Percentiles rank a stretch among this genome's conserved stretches.
These are phyloP conservation scores for Triangularia verruculosa DNA, from an alignment of 2,329 filamentous ascomycete genomes.

Conservation along the genomic window DNA sequence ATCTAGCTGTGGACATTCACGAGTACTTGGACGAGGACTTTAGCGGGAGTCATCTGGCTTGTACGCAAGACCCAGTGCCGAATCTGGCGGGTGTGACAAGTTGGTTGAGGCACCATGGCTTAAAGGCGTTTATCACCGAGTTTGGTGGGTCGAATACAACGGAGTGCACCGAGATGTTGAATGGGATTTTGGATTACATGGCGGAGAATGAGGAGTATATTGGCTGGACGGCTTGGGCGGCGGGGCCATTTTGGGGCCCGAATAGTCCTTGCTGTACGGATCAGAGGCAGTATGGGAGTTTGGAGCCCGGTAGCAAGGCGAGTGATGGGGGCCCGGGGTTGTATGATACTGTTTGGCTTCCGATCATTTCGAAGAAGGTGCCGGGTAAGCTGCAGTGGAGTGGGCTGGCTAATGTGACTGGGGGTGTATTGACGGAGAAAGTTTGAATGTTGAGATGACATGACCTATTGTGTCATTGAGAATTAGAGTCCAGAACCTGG, in stretches of 20 bases:
- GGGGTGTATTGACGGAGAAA: constrained; percentile 18
- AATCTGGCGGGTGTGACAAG: constrained; percentile 42
- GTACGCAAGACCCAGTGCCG: constrained; percentile 37
- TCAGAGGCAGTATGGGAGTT: constrained; percentile 39
- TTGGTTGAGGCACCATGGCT: constrained; percentile 44
- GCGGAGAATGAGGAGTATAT: constrained; percentile 46
- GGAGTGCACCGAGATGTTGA: constrained; percentile 40
- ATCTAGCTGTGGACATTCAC: constrained; percentile 50
- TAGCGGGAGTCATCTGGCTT: constrained; percentile 42
- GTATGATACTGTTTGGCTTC: constrained; percentile 46
- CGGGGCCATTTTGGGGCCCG: constrained; percentile 48
- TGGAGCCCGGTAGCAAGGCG: constrained; percentile 46
- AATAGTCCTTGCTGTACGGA: constrained; percentile 40
- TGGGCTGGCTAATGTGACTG: constrained; percentile 33
- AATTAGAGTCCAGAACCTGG: too few relatives aligned
- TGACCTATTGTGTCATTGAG: too few relatives aligned
- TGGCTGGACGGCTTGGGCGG: constrained; percentile 51
- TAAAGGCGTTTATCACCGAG: constrained; percentile 50
- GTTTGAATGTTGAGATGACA: not conserved
- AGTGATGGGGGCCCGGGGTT: constrained; percentile 41
- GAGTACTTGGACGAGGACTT: constrained; percentile 51
- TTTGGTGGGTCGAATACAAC: constrained; percentile 47
- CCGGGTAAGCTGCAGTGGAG: constrained; percentile 40
- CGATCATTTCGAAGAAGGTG: constrained; percentile 43
- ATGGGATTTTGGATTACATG: constrained; percentile 45